phyloP scores from a whole-genome alignment of 1,139 yeast genomes.

The Zhuliangozyma parablackwelliae region DNA sequence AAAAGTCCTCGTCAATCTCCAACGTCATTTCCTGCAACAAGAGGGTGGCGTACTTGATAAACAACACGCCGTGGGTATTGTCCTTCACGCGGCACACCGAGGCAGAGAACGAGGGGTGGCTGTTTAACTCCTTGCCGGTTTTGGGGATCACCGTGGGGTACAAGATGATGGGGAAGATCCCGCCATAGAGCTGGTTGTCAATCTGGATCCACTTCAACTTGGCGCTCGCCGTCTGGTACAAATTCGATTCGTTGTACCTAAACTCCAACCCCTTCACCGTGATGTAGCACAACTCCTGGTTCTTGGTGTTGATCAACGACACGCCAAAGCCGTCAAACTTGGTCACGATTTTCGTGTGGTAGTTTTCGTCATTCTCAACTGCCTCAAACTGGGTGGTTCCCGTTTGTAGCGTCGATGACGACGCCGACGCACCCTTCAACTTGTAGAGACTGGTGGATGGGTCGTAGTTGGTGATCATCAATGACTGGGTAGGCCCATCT shows the following conservation, averaged over 20 bases:
- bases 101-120: constrained; percentile 86
- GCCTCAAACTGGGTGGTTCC: constrained; percentile 48
- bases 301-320: constrained; percentile 68
- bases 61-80: constrained; percentile 83
- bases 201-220: constrained; percentile 92
- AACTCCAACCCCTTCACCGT: constrained; percentile 79
- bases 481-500: constrained; percentile 91
- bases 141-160: constrained; percentile 91
- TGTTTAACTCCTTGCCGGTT: constrained; percentile 76
- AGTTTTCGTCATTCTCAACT: constrained; percentile 63
- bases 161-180: constrained; percentile 82
- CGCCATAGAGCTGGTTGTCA: constrained; percentile 88
- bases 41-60: constrained; percentile 86
- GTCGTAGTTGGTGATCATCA: constrained; percentile 79
- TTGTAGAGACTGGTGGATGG: constrained; percentile 74
- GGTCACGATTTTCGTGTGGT: constrained; percentile 56
- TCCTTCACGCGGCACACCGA: constrained; percentile 83
- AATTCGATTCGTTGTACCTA: constrained; percentile 76
- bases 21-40: constrained; percentile 86
- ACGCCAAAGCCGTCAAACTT: constrained; percentile 86
- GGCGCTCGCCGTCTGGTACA: constrained; percentile 74
- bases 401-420: constrained; percentile 21
- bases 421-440: constrained; percentile 26
- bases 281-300: constrained; percentile 77
- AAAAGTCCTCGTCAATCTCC: constrained; percentile 90